Percentiles rank a stretch among this genome's conserved stretches.
Evolutionary conservation across 2,329 filamentous ascomycete genomes (phyloP).

Genomic region (Zymoseptoria passerinii): DNA sequence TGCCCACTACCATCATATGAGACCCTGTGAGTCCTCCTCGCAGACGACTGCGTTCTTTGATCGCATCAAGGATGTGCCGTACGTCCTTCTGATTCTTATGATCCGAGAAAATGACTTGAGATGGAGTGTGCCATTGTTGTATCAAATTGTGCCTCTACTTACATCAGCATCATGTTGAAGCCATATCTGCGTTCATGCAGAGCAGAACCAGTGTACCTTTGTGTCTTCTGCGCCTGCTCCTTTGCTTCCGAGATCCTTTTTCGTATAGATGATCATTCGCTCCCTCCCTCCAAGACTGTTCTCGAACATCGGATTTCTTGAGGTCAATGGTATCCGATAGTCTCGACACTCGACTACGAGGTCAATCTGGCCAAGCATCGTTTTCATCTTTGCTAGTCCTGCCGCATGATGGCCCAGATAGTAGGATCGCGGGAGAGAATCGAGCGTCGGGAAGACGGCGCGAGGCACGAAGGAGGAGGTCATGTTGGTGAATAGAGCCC

Average conservation of each 20-base stretch:
- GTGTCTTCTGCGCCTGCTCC: constrained; percentile 25
- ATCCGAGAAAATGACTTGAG: constrained; percentile 46
- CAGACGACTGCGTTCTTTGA: constrained; percentile 44
- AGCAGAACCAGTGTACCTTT: constrained; percentile 18
- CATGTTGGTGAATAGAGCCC: constrained; percentile 16
- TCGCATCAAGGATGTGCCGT: constrained; percentile 41
- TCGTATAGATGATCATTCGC: constrained; percentile 83
- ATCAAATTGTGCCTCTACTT: constrained; percentile 42
- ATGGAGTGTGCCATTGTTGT: constrained; percentile 45
- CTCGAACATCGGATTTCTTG: constrained; percentile 84
- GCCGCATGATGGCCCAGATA: constrained; percentile 88
- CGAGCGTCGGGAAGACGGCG: constrained; percentile 60
- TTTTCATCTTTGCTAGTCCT: constrained; percentile 74
- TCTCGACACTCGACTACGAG: constrained; percentile 93
- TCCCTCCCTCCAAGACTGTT: constrained; percentile 61
- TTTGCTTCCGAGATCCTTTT: constrained; percentile 62
- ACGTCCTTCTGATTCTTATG: constrained; percentile 38
- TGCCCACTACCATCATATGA: constrained; percentile 80
- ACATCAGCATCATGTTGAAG: constrained; percentile 10
- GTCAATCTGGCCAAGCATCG: constrained; percentile 68
- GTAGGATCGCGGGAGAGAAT: constrained; percentile 77
- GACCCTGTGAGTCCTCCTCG: constrained; percentile 65
- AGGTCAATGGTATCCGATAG: constrained; percentile 80
- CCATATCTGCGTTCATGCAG: neutral
- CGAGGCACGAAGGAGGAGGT: constrained; percentile 61